These are phyloP conservation scores for Rhodotorula mucilaginosa DNA, from an alignment of 1,284 basidiomycete genomes.

Conservation along the genomic window DNA sequence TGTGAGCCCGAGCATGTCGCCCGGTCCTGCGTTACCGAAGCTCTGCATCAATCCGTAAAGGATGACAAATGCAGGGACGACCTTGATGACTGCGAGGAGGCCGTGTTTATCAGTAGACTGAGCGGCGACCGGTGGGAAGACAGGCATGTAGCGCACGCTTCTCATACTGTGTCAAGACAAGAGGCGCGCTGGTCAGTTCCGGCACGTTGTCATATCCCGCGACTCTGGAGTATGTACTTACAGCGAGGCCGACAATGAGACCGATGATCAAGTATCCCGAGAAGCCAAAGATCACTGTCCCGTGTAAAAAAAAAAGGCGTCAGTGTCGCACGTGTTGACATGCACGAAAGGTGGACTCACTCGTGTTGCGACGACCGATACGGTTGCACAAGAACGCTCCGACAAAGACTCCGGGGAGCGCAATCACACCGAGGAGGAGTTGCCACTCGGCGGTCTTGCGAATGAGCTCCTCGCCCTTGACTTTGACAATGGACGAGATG, in stretches of 20 bases:
- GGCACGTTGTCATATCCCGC: background rate
- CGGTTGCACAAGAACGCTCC: constrained; percentile 65
- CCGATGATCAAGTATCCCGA: constrained; percentile 65
- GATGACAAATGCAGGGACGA: constrained; percentile 63
- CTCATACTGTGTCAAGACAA: constrained; percentile 54
- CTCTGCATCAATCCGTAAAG: constrained; percentile 43
- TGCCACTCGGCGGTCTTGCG: constrained; percentile 61
- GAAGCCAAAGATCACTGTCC: constrained; percentile 68
- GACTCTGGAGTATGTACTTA: background rate
- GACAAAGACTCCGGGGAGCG: constrained; percentile 64
- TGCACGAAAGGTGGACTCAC: background rate
- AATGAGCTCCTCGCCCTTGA: constrained; percentile 30
- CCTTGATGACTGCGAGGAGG: constrained; percentile 12
- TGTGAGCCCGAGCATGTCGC: constrained; percentile 44
- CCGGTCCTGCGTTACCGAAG: constrained; percentile 56
- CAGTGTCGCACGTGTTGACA: background rate
- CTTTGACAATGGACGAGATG: constrained; percentile 33
- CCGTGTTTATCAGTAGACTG: no score
- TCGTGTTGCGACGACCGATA: constrained; percentile 45
- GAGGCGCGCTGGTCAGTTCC: background rate
- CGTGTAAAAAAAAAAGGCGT: background rate
- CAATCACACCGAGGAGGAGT: constrained; percentile 64
- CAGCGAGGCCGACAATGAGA: constrained; percentile 62
- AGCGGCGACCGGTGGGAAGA: constrained; percentile 40
- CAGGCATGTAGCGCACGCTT: constrained; percentile 53